A percentile compares a stretch with the other conserved stretches of the same genome.
Conservation (phyloP, 768 basidiomycete genomes). For the Phylloporus sp. region DNA sequence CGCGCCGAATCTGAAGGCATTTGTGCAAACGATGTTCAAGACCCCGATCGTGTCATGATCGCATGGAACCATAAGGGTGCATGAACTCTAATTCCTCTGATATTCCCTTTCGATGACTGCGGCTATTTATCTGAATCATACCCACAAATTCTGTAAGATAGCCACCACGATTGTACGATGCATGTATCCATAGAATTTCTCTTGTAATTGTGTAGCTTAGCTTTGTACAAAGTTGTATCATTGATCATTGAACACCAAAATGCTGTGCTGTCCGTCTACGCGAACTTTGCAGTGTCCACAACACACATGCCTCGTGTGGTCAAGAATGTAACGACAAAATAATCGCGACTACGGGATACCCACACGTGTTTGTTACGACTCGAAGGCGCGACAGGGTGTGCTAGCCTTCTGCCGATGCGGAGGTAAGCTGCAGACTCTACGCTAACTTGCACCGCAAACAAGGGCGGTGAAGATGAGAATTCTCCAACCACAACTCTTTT, state of each 20-base stretch:
- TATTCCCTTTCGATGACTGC: background rate
- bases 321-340: constrained; percentile 11
- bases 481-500: constrained; percentile 11
- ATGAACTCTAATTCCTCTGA: background rate
- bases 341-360: constrained; percentile 1
- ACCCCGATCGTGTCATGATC: constrained; percentile 28
- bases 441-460: constrained; percentile 6
- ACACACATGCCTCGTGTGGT: constrained; percentile 13
- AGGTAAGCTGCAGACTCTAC: constrained; percentile 9
- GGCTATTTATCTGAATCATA: constrained; percentile 15
- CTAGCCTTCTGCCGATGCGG: constrained; percentile 10
- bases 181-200: constrained; percentile 6
- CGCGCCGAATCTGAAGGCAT: constrained; percentile 20
- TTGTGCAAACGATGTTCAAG: constrained; percentile 29
- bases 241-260: background rate
- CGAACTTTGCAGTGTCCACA: background rate
- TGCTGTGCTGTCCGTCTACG: background rate
- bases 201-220: background rate
- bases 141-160: constrained; percentile 18
- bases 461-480: constrained; percentile 8
- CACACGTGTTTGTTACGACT: constrained; percentile 15
- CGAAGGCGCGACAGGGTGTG: constrained; percentile 13
- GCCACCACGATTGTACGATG: constrained; percentile 3
- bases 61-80: background rate
- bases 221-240: background rate